Evolutionary conservation across 2,329 filamentous ascomycete species (phyloP), one percentile per base, ranked within the genome.

Genomic region (Colletotrichum ledebouriae): DNA sequence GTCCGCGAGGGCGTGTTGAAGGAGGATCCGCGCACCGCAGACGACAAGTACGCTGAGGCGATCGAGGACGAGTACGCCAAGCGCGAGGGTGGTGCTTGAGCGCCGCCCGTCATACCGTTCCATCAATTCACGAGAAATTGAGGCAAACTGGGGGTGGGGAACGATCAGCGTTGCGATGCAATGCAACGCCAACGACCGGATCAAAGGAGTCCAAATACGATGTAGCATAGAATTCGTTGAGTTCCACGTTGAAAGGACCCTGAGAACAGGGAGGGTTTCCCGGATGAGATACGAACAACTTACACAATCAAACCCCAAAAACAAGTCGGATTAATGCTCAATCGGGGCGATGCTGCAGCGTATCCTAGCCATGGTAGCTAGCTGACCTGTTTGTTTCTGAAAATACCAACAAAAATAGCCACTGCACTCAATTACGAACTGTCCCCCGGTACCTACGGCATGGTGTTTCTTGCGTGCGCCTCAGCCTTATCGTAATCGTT

Each of bases 1-100:
- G 85, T 97, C 66, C 89, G 92, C 75, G 89, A 92, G 73, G 94
- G 94, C 5, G 93, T 98, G 63, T 81, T 98, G 71, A 89, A 87
- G 67, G 87, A 91, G 72, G 89, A 92, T 73, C 88, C 88, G 2
- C 85, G 88, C 64, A 82, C 82, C n/a, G 78, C 85, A 3, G 84
- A 87, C 33, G 82, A 86, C 72, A 84, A 84, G 72, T 89, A 89
- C 71, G 82, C 83, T 67, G 87, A 89, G 77, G 86, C 86, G 17
- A 89, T 90, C 42, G 86, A 89, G 78, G 86, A 89, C 1, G 87
- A 89, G 75, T 89, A 89, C 73, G 87, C 87, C 67, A 89, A 89
- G 79, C 82, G 87, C 34, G 87, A 89, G 78, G 87, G 87, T 37
- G 87, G 87, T 71, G 87, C 88, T 70, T 90, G 73, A 83, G 34